Percentiles rank a stretch among this genome's conserved stretches.
Evolutionary conservation across 2,329 filamentous ascomycete genomes (phyloP).

Genomic region (Venturia aucupariae): DNA sequence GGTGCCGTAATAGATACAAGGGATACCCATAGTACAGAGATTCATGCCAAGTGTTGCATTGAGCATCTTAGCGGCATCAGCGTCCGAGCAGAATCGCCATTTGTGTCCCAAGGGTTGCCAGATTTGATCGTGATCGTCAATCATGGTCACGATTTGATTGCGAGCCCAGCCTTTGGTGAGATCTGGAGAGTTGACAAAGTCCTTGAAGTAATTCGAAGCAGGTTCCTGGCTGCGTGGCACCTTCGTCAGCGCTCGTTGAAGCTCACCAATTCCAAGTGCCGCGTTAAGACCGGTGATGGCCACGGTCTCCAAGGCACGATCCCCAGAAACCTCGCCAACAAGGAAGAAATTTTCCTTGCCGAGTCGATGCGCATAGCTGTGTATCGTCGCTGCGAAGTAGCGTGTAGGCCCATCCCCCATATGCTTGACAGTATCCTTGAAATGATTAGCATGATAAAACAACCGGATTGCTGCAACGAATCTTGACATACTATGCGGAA

Average conservation of each 20-base stretch:
- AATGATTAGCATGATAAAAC: background rate
- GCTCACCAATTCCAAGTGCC: constrained; percentile 20
- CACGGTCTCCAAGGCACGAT: constrained; percentile 18
- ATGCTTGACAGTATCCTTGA: constrained; percentile 20
- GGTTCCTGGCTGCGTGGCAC: constrained; percentile 12
- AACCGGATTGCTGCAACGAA: background rate
- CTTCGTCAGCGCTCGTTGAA: constrained; percentile 19
- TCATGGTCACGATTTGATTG: constrained; percentile 21
- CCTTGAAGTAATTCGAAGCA: constrained; percentile 18
- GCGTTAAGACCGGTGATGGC: constrained; percentile 19
- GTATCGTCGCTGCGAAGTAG: constrained; percentile 18
- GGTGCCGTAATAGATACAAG: constrained; percentile 23
- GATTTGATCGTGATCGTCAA: constrained; percentile 18
- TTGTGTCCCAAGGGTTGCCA: constrained; percentile 16
- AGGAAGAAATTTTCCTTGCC: constrained; percentile 21
- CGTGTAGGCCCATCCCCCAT: constrained; percentile 21
- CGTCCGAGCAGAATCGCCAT: constrained; percentile 19
- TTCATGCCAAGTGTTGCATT: constrained; percentile 19
- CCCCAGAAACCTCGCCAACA: constrained; percentile 20
- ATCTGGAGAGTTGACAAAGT: constrained; percentile 18
- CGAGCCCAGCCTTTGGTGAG: constrained; percentile 20
- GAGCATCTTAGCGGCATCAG: constrained; percentile 15
- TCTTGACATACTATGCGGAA: constrained; percentile 17
- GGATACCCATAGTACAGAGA: constrained; percentile 20
- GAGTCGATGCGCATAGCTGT: constrained; percentile 18